Percentiles rank a stretch among this genome's conserved stretches.
These are phyloP conservation scores for Oryza rufipogon DNA, from an alignment of 176 grass and related monocot genomes.

Conservation along the genomic window DNA sequence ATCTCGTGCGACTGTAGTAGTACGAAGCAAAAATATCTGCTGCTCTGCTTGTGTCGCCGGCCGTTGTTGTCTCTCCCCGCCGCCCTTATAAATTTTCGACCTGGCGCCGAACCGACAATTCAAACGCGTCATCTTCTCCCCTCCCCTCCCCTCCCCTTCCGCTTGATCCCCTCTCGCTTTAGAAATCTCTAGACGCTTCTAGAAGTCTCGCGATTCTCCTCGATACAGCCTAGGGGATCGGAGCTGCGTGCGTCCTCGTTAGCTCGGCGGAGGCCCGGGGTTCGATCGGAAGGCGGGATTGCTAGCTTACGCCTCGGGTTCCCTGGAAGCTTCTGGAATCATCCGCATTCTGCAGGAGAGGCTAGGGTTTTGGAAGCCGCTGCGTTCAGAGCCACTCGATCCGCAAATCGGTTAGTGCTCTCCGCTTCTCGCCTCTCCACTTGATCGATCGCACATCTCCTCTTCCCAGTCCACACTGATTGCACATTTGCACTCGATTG, in stretches of 20 bases:
- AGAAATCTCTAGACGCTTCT: conserved; percentile 20
- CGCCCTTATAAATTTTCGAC: not conserved
- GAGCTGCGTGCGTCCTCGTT: not conserved
- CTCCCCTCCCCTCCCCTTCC: not conserved
- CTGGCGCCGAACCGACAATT: conserved; percentile 7
- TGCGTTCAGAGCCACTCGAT: not conserved
- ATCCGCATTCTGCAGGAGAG: not conserved
- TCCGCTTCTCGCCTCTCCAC: not conserved
- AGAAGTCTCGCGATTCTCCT: not conserved
- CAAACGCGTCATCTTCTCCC: not conserved
- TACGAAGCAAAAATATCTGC: not conserved
- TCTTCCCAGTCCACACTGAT: not conserved
- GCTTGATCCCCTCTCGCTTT: not conserved
- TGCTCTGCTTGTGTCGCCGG: not conserved
- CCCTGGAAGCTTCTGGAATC: conserved; percentile 20
- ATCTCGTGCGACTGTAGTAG: too few species aligned
- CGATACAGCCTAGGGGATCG: not conserved
- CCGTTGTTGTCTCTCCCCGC: not conserved
- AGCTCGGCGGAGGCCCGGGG: not conserved
- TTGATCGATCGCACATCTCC: not conserved
- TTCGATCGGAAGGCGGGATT: too few species aligned
- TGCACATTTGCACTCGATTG: not conserved
- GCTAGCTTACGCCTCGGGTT: not conserved
- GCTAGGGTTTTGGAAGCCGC: not conserved
- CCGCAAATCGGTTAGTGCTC: conserved; percentile 7